Evolutionary conservation across 805 yeast species (phyloP).

Genomic region (Pichia occidentalis): DNA sequence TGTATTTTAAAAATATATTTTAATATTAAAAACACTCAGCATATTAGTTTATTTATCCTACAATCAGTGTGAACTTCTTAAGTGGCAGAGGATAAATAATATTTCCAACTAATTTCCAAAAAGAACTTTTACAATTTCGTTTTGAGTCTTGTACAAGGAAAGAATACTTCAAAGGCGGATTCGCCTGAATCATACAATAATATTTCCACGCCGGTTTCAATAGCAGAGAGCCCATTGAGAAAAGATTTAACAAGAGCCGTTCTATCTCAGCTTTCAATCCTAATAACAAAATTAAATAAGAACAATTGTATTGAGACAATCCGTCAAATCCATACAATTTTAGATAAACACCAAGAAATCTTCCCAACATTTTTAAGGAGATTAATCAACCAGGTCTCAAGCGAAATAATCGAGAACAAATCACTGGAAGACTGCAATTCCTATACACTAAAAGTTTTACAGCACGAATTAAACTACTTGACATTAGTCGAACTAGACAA

Average conservation of each 20-base stretch:
- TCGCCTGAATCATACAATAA: constrained; percentile 21
- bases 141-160: constrained; percentile 10
- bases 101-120: not conserved
- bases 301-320: constrained; percentile 35
- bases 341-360: constrained; percentile 32
- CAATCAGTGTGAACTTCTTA: too few species aligned
- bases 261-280: constrained; percentile 47
- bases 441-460: constrained; percentile 17
- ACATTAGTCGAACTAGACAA: constrained; percentile 17
- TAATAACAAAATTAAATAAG: constrained; percentile 38
- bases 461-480: constrained; percentile 22
- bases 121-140: constrained; percentile 1
- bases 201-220: too few species aligned
- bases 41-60: too few species aligned
- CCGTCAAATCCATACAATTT: constrained; percentile 42
- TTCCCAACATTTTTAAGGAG: constrained; percentile 29
- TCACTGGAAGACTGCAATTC: constrained; percentile 19
- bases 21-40: too few species aligned
- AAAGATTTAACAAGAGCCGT: constrained; percentile 28
- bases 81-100: too few species aligned
- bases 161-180: constrained; percentile 20
- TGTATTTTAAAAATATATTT: too few species aligned
- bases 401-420: constrained; percentile 19
- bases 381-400: constrained; percentile 26
- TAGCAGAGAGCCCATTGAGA: constrained; percentile 10